A percentile compares a stretch with the other conserved stretches of the same genome.
These are phyloP conservation scores for Cercophora sp. DNA, from an alignment of 495 filamentous ascomycete species.

Conservation along the genomic window DNA sequence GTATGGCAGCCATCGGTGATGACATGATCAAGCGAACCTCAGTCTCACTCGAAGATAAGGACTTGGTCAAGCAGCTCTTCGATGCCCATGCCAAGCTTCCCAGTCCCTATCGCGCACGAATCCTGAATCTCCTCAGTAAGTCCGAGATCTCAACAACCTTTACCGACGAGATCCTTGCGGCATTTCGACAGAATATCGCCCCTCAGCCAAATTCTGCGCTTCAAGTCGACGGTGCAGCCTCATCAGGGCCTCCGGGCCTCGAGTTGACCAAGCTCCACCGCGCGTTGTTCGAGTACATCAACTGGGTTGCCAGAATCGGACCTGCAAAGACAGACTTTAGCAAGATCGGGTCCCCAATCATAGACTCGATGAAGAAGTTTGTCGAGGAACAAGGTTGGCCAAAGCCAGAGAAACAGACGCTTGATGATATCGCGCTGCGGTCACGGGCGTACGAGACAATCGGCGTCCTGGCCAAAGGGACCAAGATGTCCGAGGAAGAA, in stretches of 20 bases:
- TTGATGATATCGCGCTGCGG: conserved; percentile 62
- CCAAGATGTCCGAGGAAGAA: conserved; percentile 46
- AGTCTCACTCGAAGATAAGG: conserved; percentile 66
- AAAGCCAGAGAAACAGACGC: conserved; percentile 49
- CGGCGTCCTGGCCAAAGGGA: conserved; percentile 67
- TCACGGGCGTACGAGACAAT: conserved; percentile 79
- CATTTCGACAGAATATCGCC: conserved; percentile 59
- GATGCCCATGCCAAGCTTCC: conserved; percentile 67
- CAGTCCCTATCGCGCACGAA: conserved; percentile 66
- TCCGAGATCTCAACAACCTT: conserved; percentile 64
- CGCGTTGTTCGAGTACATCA: conserved; percentile 83
- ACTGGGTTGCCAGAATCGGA: conserved; percentile 78
- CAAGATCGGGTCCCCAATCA: conserved; percentile 63
- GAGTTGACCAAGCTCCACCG: conserved; percentile 55
- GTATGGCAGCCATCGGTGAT: conserved; percentile 74
- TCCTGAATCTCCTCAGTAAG: conserved; percentile 71
- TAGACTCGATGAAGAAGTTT: conserved; percentile 67
- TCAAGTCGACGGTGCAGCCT: neutral
- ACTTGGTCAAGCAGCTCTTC: conserved; percentile 61
- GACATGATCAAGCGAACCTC: conserved; percentile 76
- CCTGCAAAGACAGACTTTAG: conserved; percentile 48
- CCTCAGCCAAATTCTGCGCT: neutral
- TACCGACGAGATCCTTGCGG: conserved; percentile 57
- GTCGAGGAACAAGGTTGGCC: conserved; percentile 84
- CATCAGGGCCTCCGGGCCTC: conserved; percentile 16